Conservation (phyloP, 805 yeast species). For the Saturnispora besseyi region DNA sequence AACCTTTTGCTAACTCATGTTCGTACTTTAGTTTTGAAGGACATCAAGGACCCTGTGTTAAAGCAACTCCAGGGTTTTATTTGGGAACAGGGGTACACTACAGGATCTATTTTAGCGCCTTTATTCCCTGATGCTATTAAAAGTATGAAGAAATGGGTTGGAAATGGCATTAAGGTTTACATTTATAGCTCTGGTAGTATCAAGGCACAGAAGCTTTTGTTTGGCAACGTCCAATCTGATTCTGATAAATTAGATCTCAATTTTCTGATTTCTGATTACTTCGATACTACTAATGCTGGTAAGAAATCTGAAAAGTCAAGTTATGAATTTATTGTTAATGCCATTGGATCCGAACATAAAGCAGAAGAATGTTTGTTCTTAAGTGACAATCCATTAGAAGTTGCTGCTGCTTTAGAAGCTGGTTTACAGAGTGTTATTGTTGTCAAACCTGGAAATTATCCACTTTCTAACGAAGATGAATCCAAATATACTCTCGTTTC, state of each 20-base stretch:
- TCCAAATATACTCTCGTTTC: neutral
- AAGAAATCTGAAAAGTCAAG: conserved; percentile 50
- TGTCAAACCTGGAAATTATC: conserved; percentile 67
- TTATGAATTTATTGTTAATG: conserved; percentile 45
- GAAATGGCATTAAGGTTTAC: conserved; percentile 32
- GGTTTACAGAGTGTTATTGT: conserved; percentile 55
- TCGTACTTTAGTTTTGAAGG: conserved; percentile 46
- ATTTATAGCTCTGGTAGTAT: conserved; percentile 89
- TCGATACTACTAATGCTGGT: conserved; percentile 81
- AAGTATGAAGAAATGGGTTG: conserved; percentile 39
- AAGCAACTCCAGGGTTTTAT: conserved; percentile 76
- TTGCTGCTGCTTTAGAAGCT: conserved; percentile 61
- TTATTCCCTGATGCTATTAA: conserved; percentile 63
- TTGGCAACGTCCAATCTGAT: conserved; percentile 45
- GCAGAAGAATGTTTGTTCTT: conserved; percentile 45
- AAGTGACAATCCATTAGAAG: conserved; percentile 74
- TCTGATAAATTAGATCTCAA: conserved; percentile 33
- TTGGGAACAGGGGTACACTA: conserved; percentile 72
- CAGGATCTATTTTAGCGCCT: conserved; percentile 73
- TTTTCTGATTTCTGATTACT: conserved; percentile 51
- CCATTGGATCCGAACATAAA: conserved; percentile 11
- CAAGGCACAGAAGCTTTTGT: conserved; percentile 74
- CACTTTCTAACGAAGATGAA: conserved; percentile 32
- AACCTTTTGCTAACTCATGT: conserved; percentile 39
- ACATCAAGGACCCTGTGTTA: conserved; percentile 67